These are phyloP conservation scores for Wickerhamomyces sp. DNA, from an alignment of 1,139 yeast genomes.

Conservation along the genomic window DNA sequence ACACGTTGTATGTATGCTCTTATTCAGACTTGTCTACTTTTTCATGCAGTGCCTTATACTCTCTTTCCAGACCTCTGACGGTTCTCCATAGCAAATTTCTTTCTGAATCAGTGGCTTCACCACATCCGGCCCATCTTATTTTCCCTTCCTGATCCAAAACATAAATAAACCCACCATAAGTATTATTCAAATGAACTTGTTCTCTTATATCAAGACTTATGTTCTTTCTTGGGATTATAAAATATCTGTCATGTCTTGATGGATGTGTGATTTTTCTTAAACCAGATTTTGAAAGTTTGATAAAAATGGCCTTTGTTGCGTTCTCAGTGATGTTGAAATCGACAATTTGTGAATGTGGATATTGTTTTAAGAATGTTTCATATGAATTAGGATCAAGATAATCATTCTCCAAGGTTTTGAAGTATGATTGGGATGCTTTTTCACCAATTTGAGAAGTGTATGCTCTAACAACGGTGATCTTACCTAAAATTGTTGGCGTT, in stretches of 20 bases:
- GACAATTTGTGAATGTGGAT: slow-evolving; percentile 60
- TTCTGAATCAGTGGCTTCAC: slow-evolving; percentile 66
- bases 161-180: slow-evolving; percentile 79
- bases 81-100: slow-evolving; percentile 60
- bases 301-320: slow-evolving; percentile 58
- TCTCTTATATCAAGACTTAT: slow-evolving; percentile 58
- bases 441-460: slow-evolving; percentile 73
- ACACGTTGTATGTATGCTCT: neutral
- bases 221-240: slow-evolving; percentile 58
- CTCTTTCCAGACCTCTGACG: slow-evolving; percentile 41
- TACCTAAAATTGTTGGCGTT: slow-evolving; percentile 34
- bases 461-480: slow-evolving; percentile 59
- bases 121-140: slow-evolving; percentile 92
- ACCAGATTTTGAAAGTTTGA: slow-evolving; percentile 46
- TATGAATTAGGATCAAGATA: slow-evolving; percentile 24
- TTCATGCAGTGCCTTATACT: slow-evolving; percentile 15
- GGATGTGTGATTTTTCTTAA: slow-evolving; percentile 40
- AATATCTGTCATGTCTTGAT: slow-evolving; percentile 53
- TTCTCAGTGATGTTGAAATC: slow-evolving; percentile 75
- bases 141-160: slow-evolving; percentile 68
- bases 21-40: neutral
- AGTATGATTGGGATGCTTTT: slow-evolving; percentile 58
- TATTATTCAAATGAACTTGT: slow-evolving; percentile 62
- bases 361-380: slow-evolving; percentile 28
- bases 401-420: slow-evolving; percentile 37